Percentiles rank a stretch among this genome's conserved stretches.
Conservation (phyloP, 768 basidiomycete genomes). For the Trametes meyenii region DNA sequence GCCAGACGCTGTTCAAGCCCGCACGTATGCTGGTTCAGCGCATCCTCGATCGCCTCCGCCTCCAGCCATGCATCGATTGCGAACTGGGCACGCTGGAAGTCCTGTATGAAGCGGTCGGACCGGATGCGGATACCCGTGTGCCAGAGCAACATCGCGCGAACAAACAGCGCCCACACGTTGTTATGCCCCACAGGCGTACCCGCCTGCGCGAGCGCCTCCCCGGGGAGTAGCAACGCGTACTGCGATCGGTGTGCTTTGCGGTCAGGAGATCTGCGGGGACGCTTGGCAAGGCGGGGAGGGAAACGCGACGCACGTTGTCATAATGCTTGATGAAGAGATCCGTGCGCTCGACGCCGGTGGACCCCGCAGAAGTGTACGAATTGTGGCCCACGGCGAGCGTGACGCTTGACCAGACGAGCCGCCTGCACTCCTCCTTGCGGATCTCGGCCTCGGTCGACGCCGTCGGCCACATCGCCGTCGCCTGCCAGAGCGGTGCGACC, state of each 20-base stretch:
- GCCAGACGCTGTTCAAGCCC: constrained; percentile 64
- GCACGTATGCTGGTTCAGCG: constrained; percentile 66
- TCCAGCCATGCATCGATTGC: constrained; percentile 72
- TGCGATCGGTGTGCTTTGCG: constrained; percentile 28
- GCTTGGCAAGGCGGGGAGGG: background rate
- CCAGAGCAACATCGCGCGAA: constrained; percentile 71
- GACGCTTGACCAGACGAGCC: constrained; percentile 74
- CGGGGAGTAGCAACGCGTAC: constrained; percentile 73
- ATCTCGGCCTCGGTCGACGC: constrained; percentile 54
- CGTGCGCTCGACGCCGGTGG: background rate
- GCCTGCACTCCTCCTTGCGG: constrained; percentile 67
- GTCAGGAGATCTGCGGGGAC: background rate
- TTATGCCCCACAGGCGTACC: constrained; percentile 50
- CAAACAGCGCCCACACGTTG: constrained; percentile 76
- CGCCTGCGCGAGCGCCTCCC: constrained; percentile 50
- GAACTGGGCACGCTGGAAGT: constrained; percentile 60
- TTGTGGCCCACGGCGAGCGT: constrained; percentile 64
- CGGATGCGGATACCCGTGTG: constrained; percentile 69
- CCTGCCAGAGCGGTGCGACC: constrained; percentile 61
- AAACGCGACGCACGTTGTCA: constrained; percentile 53
- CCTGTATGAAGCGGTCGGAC: constrained; percentile 40
- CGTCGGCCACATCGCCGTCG: constrained; percentile 63
- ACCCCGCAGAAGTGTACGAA: constrained; percentile 54
- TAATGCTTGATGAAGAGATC: constrained; percentile 62
- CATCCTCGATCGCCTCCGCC: constrained; percentile 63